Conservation (phyloP, 2,329 filamentous ascomycete species). For the Penicillium sp. region DNA sequence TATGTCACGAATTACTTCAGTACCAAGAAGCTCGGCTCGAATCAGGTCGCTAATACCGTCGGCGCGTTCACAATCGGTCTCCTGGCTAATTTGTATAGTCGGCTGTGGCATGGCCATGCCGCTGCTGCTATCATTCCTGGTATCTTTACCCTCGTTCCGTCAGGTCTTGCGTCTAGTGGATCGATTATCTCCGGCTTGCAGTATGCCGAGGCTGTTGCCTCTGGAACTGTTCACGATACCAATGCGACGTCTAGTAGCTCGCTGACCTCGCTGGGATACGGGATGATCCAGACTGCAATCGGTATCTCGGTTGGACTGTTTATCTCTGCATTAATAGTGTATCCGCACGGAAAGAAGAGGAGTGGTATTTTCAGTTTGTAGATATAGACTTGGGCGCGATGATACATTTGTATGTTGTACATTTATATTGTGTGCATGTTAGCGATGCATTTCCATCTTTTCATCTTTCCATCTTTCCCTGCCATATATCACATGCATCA, state of each 20-base stretch:
- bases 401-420: neutral
- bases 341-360: slow-evolving; percentile 46
- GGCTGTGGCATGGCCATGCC: slow-evolving; percentile 69
- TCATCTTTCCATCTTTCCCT: neutral
- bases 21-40: slow-evolving; percentile 64
- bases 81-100: slow-evolving; percentile 73
- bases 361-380: slow-evolving; percentile 46
- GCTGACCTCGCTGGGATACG: slow-evolving; percentile 39
- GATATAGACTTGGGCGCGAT: too few species aligned
- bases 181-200: slow-evolving; percentile 55
- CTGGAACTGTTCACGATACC: slow-evolving; percentile 2
- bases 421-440: neutral
- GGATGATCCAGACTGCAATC: slow-evolving; percentile 48
- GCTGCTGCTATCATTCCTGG: slow-evolving; percentile 81
- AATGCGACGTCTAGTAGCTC: slow-evolving; percentile 17
- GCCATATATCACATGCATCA: neutral
- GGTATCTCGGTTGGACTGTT: slow-evolving; percentile 49
- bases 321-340: slow-evolving; percentile 46
- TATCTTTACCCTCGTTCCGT: slow-evolving; percentile 69
- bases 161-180: slow-evolving; percentile 56
- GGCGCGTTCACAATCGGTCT: slow-evolving; percentile 74
- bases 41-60: slow-evolving; percentile 72
- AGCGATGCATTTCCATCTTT: neutral
- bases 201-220: slow-evolving; percentile 53
- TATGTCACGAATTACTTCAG: slow-evolving; percentile 50